phyloP scores from a whole-genome alignment of 805 yeast species.

The Pichia sporocuriosa region DNA sequence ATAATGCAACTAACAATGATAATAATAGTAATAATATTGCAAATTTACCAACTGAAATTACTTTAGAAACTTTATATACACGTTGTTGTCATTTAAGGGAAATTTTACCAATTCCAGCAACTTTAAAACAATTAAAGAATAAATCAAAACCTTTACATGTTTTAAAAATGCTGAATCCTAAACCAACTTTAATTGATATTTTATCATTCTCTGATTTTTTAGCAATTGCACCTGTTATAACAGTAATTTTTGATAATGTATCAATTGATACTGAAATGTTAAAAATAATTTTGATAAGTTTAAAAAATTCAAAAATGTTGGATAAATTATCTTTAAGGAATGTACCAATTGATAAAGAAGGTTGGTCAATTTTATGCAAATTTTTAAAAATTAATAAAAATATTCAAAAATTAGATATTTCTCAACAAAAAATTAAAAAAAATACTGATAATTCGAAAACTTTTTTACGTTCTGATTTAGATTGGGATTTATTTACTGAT shows the following conservation, averaged over 20 bases:
- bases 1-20: slow-evolving; percentile 5
- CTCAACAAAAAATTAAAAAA: slow-evolving; percentile 46
- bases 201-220: slow-evolving; percentile 52
- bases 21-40: slow-evolving; percentile 20
- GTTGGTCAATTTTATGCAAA: slow-evolving; percentile 47
- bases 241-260: slow-evolving; percentile 52
- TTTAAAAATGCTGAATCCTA: slow-evolving; percentile 49
- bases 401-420: slow-evolving; percentile 46
- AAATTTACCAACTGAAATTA: slow-evolving; percentile 23
- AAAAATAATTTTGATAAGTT: slow-evolving; percentile 39
- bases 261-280: slow-evolving; percentile 49
- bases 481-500: slow-evolving; percentile 45
- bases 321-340: slow-evolving; percentile 50
- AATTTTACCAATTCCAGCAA: slow-evolving; percentile 44
- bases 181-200: slow-evolving; percentile 51
- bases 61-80: slow-evolving; percentile 45
- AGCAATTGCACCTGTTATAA: slow-evolving; percentile 48
- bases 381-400: slow-evolving; percentile 37
- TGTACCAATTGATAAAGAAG: slow-evolving; percentile 45
- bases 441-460: slow-evolving; percentile 32
- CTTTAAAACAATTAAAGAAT: slow-evolving; percentile 46
- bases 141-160: slow-evolving; percentile 47
- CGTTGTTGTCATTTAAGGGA: slow-evolving; percentile 45
- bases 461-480: slow-evolving; percentile 39
- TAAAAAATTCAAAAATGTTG: slow-evolving; percentile 36